phyloP scores from a whole-genome alignment of 2,329 filamentous ascomycete species.

The Amauroascus niger region DNA sequence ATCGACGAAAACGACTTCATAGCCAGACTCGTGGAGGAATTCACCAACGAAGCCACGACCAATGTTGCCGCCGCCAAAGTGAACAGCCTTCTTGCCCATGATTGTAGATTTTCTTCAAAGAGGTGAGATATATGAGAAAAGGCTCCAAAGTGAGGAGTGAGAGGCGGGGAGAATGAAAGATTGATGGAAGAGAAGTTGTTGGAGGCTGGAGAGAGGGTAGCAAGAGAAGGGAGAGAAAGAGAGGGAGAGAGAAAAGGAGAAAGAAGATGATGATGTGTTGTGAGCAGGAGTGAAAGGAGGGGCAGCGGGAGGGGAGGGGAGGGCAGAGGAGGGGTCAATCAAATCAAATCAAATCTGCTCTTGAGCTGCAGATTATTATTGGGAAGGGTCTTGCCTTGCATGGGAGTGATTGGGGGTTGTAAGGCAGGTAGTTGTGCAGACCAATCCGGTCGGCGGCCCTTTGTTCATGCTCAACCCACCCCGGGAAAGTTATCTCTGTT shows the following conservation, averaged over 20 bases:
- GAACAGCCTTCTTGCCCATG: constrained; percentile 56
- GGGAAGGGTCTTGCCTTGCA: too few relatives aligned
- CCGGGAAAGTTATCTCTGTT: background rate
- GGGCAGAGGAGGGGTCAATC: background rate
- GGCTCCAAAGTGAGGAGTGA: background rate
- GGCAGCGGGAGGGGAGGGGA: constrained; percentile 20
- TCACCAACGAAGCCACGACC: constrained; percentile 80
- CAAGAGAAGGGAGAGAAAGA: background rate
- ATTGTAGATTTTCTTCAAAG: constrained; percentile 8
- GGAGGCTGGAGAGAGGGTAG: background rate
- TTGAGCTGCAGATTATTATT: too few relatives aligned
- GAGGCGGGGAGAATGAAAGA: constrained; percentile 1
- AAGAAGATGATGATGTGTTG: background rate
- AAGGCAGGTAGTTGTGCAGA: background rate
- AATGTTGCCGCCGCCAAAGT: constrained; percentile 81
- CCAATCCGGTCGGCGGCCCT: background rate
- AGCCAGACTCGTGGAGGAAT: constrained; percentile 89
- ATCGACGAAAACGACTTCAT: constrained; percentile 93
- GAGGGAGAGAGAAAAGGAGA: background rate
- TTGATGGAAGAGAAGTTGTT: background rate
- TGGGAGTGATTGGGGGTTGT: too few relatives aligned
- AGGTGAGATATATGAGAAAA: background rate
- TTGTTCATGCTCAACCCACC: background rate
- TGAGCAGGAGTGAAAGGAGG: constrained; percentile 6
- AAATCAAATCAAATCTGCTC: too few relatives aligned